phyloP scores from a whole-genome alignment of 1,284 basidiomycete species.

The Ganoderma boninense region DNA sequence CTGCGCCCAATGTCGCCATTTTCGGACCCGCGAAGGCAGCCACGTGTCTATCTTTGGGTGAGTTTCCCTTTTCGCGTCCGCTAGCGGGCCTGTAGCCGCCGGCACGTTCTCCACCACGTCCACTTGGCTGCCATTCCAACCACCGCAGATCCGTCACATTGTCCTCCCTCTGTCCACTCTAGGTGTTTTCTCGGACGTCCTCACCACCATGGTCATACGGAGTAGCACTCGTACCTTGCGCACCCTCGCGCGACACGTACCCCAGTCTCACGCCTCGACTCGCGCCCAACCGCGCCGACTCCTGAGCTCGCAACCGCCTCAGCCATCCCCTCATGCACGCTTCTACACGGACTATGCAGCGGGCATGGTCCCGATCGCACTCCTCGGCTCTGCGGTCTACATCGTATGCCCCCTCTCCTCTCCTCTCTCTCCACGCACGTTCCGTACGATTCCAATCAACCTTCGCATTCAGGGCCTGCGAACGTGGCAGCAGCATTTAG shows the following conservation, averaged over 20 bases:
- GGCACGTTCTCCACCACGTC: not conserved
- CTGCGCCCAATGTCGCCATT: not conserved
- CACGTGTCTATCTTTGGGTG: constrained; percentile 16
- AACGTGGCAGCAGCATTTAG: constrained; percentile 64
- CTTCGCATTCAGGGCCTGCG: constrained; percentile 62
- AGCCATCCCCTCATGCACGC: constrained; percentile 60
- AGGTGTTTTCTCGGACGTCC: not conserved
- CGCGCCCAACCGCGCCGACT: constrained; percentile 21
- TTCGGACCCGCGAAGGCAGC: constrained; percentile 20
- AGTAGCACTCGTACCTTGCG: constrained; percentile 5
- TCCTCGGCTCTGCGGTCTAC: constrained; percentile 81
- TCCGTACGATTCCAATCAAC: constrained; percentile 5
- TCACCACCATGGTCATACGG: not conserved
- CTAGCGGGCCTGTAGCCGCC: not conserved
- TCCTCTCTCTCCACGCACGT: constrained; percentile 11
- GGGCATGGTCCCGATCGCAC: constrained; percentile 77
- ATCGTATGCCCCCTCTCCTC: constrained; percentile 55
- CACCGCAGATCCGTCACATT: not conserved
- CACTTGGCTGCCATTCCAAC: not conserved
- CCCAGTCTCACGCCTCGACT: constrained; percentile 5
- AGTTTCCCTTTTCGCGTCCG: not conserved
- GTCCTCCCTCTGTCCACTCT: not conserved
- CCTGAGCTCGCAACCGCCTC: constrained; percentile 23
- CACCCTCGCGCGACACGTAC: constrained; percentile 14
- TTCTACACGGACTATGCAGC: constrained; percentile 76